phyloP scores from a whole-genome alignment of 2,329 filamentous ascomycete genomes.

The Tympanopsis confertula region DNA sequence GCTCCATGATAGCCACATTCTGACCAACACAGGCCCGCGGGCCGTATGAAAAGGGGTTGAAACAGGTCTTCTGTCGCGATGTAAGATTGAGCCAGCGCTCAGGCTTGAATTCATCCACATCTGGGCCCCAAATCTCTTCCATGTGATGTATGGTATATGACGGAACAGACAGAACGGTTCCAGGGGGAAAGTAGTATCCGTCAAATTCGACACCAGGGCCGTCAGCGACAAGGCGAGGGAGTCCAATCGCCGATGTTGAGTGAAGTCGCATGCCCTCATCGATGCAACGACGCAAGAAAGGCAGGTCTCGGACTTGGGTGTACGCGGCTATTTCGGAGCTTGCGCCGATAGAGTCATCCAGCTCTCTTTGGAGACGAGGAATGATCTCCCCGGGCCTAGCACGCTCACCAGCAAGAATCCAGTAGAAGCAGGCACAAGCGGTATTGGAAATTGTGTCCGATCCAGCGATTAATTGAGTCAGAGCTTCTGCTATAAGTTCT shows the following conservation, averaged over 20 bases:
- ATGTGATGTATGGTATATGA: slow-evolving; percentile 3
- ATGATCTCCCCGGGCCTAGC: slow-evolving; percentile 60
- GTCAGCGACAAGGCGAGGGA: slow-evolving; percentile 21
- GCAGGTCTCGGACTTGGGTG: slow-evolving; percentile 61
- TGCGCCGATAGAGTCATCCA: slow-evolving; percentile 58
- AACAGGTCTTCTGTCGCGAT: neutral
- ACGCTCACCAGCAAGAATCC: too few relatives aligned
- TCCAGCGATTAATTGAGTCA: slow-evolving; percentile 78
- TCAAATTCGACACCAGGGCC: slow-evolving; percentile 5
- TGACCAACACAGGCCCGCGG: neutral
- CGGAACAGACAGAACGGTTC: slow-evolving; percentile 3
- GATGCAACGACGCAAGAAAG: slow-evolving; percentile 66
- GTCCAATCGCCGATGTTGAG: slow-evolving; percentile 70
- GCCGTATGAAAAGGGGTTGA: neutral
- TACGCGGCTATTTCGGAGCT: slow-evolving; percentile 55
- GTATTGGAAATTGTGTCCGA: slow-evolving; percentile 71
- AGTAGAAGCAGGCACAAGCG: slow-evolving; percentile 72
- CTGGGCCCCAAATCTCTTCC: slow-evolving; percentile 5
- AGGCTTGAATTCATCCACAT: slow-evolving; percentile 5
- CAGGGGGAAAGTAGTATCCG: slow-evolving; percentile 18
- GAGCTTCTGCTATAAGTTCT: slow-evolving; percentile 77
- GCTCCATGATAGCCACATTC: neutral
- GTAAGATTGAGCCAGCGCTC: slow-evolving; percentile 16
- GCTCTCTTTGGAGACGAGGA: slow-evolving; percentile 58
- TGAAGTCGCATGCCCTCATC: slow-evolving; percentile 79